Evolutionary conservation across 2,329 filamentous ascomycete genomes (phyloP), one percentile per base, ranked within the genome.

Genomic region (Aureobasidium sp.): DNA sequence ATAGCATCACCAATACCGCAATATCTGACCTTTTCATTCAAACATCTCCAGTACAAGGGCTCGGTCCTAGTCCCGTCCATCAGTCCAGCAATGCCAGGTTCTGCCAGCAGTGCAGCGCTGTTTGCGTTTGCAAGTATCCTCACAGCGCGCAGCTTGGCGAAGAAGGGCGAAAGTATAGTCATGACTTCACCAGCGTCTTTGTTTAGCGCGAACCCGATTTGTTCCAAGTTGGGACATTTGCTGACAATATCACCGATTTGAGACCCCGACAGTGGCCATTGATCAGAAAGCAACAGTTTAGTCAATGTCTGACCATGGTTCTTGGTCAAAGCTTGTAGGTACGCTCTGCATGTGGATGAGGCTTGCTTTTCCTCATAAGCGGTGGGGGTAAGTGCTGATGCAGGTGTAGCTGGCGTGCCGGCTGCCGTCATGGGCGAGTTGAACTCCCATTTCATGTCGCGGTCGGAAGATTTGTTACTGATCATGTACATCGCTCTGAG

Each of bases 181-280:
- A 81, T 65, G 1, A 72, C 72, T 18, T 77, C 74, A 23, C 77
- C 65, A 4, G 33, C 65, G 75, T 66, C 88, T 82, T 89, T 86
- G 86, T 82, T 77, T 20, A 85, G 78, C 10, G 85, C 82, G 27
- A 89, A 76, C 31, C 82, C 87, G 1, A 91, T 77, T 70, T 91
- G 87, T 67, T 89, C 87, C 18, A 90, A 77, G 62, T 88, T 82
- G 0, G 88, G 87, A 66, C 87, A 88, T 13, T 76, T 76, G 58
- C 84, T 82, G 38, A 87, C 84, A 9, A 90, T 75, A 10, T 82
- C 81, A 38, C 80, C 81, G 11, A 90, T 76, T 6, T 84, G 78
- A 1, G 79, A 73, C 3, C 81, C 77, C 20, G 82, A 81, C 3
- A 90, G 78, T 23, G 81, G 76, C 87, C 87, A 90, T 50, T 82